Evolutionary conservation across 805 yeast genomes (phyloP).

Genomic region (Hanseniaspora vineae): DNA sequence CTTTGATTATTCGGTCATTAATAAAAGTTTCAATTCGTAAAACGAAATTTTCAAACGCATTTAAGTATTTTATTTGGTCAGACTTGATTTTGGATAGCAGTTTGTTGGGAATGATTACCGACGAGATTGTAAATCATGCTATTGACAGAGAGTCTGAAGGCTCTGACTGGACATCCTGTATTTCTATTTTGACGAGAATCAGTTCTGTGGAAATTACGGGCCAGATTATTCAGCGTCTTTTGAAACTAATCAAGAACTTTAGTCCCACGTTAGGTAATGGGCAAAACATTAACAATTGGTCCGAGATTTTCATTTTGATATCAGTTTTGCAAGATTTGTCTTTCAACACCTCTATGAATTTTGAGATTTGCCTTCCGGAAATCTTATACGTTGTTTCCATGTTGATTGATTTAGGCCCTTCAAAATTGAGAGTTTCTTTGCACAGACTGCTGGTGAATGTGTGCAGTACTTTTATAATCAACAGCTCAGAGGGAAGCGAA

Average conservation of each 20-base stretch:
- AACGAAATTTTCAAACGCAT: constrained; percentile 34
- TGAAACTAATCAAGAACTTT: constrained; percentile 39
- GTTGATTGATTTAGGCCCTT: constrained; percentile 37
- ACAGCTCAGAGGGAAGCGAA: constrained; percentile 33
- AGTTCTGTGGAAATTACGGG: constrained; percentile 70
- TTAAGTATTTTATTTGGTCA: constrained; percentile 56
- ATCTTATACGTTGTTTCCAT: constrained; percentile 54
- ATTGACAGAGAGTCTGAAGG: constrained; percentile 70
- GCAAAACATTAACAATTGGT: constrained; percentile 43
- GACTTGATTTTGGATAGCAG: constrained; percentile 48
- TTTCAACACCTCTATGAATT: constrained; percentile 52
- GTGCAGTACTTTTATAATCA: constrained; percentile 54
- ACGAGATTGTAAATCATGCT: constrained; percentile 62
- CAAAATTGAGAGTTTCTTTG: constrained; percentile 44
- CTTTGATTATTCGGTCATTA: constrained; percentile 48
- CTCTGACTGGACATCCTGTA: constrained; percentile 49
- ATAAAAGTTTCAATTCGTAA: constrained; percentile 44
- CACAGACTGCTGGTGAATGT: constrained; percentile 53
- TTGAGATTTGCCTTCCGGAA: constrained; percentile 59
- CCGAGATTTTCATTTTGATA: constrained; percentile 58
- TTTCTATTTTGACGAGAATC: constrained; percentile 45
- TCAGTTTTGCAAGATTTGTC: constrained; percentile 51
- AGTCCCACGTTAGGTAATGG: constrained; percentile 29
- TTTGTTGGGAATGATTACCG: constrained; percentile 44
- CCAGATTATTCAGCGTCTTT: constrained; percentile 43